phyloP scores from a whole-genome alignment of 352 stramenopile species.

The Thalassiosira mediterranea region DNA sequence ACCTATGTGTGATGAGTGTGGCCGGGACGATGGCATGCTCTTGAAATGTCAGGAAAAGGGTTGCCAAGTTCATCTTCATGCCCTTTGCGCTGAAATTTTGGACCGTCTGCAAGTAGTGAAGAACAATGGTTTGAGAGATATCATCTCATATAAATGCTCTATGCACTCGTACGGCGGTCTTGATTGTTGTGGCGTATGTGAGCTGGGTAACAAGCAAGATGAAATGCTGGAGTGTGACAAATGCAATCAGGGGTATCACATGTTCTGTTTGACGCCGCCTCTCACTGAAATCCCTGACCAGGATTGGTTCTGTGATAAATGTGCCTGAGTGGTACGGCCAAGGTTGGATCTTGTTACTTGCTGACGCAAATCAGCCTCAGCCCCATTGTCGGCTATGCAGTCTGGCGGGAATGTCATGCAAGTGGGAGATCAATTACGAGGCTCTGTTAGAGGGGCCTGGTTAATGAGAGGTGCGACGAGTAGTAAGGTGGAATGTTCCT shows the following conservation, averaged over 20 bases:
- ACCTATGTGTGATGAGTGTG: conserved; percentile 21
- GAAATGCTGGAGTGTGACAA: conserved; percentile 38
- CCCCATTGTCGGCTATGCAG: too few species aligned
- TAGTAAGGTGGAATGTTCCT: too few species aligned
- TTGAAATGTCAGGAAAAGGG: conserved; percentile 16
- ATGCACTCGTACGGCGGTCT: conserved; percentile 17
- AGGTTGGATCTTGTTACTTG: too few species aligned
- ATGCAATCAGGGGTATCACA: conserved; percentile 30
- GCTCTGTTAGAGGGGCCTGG: conserved; percentile 32
- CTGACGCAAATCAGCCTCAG: too few species aligned
- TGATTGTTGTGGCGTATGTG: conserved; percentile 22
- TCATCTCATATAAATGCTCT: conserved; percentile 26
- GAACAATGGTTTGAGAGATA: conserved; percentile 15
- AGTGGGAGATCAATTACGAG: conserved; percentile 1
- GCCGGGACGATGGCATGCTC: conserved; percentile 17
- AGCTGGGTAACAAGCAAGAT: conserved; percentile 28
- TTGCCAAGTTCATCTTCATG: conserved; percentile 20
- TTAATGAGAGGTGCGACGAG: too few species aligned
- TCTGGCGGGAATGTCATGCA: conserved; percentile 36
- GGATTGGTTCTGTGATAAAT: conserved; percentile 40
- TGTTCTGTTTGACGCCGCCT: conserved; percentile 21
- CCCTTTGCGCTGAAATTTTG: conserved; percentile 25
- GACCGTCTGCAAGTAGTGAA: conserved; percentile 18
- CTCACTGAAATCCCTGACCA: conserved; percentile 28
- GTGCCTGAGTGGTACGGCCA: too few species aligned